These are phyloP conservation scores for Aspergillus sclerotioniger DNA, from an alignment of 495 filamentous ascomycete species.

Conservation along the genomic window DNA sequence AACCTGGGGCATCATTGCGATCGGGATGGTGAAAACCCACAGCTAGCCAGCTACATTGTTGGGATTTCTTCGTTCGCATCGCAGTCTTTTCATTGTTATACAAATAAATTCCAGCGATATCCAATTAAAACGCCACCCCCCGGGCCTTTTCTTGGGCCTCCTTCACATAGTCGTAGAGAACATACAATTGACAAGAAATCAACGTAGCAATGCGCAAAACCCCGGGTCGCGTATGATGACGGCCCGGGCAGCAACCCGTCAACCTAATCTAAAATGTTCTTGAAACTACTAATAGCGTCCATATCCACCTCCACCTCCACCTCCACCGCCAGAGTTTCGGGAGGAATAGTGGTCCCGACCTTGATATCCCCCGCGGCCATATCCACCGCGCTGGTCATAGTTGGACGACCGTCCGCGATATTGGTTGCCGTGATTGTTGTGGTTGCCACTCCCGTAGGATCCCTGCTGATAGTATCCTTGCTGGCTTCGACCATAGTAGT, in stretches of 20 bases:
- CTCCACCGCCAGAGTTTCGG: conserved; percentile 35
- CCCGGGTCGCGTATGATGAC: too few species aligned
- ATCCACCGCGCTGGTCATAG: conserved; percentile 30
- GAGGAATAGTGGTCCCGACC: conserved; percentile 29
- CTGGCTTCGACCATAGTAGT: conserved; percentile 32
- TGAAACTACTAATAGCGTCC: conserved; percentile 33
- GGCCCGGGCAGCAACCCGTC: too few species aligned
- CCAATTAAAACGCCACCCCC: background rate
- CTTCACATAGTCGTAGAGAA: background rate
- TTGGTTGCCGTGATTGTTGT: conserved; percentile 13
- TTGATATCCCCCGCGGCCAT: conserved; percentile 30
- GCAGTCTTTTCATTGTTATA: background rate
- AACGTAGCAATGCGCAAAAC: too few species aligned
- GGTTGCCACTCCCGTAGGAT: conserved; percentile 13
- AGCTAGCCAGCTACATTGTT: too few species aligned
- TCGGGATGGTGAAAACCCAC: too few species aligned
- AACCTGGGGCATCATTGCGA: background rate
- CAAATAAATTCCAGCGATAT: background rate
- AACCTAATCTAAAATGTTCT: background rate
- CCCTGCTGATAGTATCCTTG: conserved; percentile 26
- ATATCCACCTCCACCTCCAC: conserved; percentile 31
- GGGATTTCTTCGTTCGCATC: background rate
- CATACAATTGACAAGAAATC: background rate
- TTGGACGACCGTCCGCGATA: conserved; percentile 22
- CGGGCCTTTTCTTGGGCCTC: background rate